Conservation (phyloP, 176 grass and related monocot species). For the Oropetium thomaeum region DNA sequence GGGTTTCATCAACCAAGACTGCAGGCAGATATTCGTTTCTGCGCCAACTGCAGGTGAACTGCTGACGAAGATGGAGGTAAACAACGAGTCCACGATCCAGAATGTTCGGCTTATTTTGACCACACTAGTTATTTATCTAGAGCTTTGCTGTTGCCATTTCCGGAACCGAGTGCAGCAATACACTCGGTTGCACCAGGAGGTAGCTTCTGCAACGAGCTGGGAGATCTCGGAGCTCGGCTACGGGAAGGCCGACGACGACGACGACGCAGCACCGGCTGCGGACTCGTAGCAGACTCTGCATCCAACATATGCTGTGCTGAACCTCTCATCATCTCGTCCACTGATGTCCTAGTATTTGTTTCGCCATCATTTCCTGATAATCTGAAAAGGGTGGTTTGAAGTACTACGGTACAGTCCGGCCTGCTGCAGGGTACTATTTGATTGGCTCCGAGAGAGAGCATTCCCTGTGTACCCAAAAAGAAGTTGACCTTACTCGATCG, state of each 20-base stretch:
- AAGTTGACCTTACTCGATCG: neutral
- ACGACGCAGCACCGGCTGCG: neutral
- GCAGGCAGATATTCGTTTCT: slow-evolving; percentile 57
- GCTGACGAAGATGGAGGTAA: slow-evolving; percentile 84
- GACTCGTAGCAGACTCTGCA: neutral
- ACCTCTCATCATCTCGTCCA: too few species aligned
- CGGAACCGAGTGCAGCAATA: slow-evolving; percentile 48
- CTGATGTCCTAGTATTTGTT: neutral
- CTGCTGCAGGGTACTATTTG: neutral
- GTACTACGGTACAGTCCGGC: too few species aligned
- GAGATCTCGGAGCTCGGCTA: slow-evolving; percentile 60
- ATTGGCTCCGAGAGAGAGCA: too few species aligned
- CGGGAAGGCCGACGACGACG: slow-evolving; percentile 4
- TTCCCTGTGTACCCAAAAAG: neutral
- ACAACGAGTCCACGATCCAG: neutral
- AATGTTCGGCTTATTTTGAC: neutral
- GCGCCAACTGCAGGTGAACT: slow-evolving; percentile 61
- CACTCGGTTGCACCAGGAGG: slow-evolving; percentile 62
- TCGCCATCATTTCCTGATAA: neutral
- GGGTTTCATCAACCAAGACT: slow-evolving; percentile 78
- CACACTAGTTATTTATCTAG: neutral
- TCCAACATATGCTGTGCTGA: neutral
- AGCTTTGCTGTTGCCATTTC: neutral
- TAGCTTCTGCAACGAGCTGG: slow-evolving; percentile 59
- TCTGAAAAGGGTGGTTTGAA: neutral